Base-by-base conservation (phyloP, 2,329 filamentous ascomycete genomes). In the Achaetomium macrosporum region DNA sequence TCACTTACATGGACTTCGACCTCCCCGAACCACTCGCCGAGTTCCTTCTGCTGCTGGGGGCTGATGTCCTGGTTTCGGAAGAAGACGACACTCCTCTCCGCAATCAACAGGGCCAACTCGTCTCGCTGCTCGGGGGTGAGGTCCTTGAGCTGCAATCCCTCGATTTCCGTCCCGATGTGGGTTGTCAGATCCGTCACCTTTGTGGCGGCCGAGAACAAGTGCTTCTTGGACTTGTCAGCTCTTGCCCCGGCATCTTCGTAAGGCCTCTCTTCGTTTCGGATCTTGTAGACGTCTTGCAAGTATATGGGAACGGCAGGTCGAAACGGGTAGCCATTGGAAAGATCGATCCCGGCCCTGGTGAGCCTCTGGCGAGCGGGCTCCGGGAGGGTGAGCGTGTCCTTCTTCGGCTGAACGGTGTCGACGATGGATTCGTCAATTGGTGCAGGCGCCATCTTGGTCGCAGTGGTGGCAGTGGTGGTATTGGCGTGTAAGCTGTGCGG, bases 121-220 rank as follows among this genome's bases (percentile, higher is more conserved):
- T 50, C 47, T 16, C 47, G 47, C 30, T 49, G 47, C 47, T 49
- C 47, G 11, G 47, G 47, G 8, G 47, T 49, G 39, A 49, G 47
- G 29, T 49, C 47, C 29, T 42, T 49, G 16, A 49, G 47, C 39
- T 49, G 47, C 20, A 49, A 13, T 11, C 47, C 47, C 39, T 49
- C 47, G 13, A 49, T 42, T 12, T 49, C 47, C 6, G 47, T 49
- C 13, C 47, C 47, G 12, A 49, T 49, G 37, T 49, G 30, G 30
- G 47, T 25, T 15, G 47, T 49, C 37, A 49, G 17, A n/a, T 49
- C 47, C 13, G 47, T 49, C 8, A 49, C 47, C 30, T 49, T 49
- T 4, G 47, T 49, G 8, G 47, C 47, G 10, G 47, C 47, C 30
- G 47, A 33, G 7, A 49, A 36, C 39, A 49, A 8, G 39, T 42